Conservation (phyloP, 2,329 filamentous ascomycete genomes). For the Fusarium globosum region DNA sequence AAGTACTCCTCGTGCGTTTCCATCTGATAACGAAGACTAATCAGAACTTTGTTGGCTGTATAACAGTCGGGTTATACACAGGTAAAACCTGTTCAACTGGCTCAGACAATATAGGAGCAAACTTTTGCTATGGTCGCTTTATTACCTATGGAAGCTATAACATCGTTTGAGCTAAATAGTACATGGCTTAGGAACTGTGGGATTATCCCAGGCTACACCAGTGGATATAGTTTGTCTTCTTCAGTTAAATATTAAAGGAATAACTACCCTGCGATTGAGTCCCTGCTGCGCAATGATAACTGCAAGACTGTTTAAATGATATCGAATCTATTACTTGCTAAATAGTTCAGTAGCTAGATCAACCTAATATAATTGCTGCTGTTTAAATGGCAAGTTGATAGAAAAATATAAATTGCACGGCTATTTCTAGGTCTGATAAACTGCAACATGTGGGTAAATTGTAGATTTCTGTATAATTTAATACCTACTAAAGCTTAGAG, state of each 20-base stretch:
- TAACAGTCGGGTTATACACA: background rate
- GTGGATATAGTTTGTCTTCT: background rate
- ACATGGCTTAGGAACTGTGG: background rate
- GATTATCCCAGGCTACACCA: background rate
- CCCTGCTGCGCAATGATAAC: background rate
- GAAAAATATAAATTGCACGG: background rate
- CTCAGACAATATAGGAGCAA: background rate
- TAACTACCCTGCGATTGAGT: background rate
- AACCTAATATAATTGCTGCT: background rate
- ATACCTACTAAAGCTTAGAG: too few relatives aligned
- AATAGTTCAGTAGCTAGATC: background rate
- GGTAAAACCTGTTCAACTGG: background rate
- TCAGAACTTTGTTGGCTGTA: background rate
- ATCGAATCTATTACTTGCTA: background rate
- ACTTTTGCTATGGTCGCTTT: background rate
- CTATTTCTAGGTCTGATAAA: background rate
- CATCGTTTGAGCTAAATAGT: background rate
- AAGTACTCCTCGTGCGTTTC: fast-evolving
- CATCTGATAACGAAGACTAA: background rate
- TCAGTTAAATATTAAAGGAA: background rate
- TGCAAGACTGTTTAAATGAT: background rate
- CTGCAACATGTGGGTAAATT: too few relatives aligned
- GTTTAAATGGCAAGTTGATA: background rate
- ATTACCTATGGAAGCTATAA: background rate
- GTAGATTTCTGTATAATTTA: too few relatives aligned